Conservation (phyloP, 108 stramenopile genomes). For the Skeletonema costatum region DNA sequence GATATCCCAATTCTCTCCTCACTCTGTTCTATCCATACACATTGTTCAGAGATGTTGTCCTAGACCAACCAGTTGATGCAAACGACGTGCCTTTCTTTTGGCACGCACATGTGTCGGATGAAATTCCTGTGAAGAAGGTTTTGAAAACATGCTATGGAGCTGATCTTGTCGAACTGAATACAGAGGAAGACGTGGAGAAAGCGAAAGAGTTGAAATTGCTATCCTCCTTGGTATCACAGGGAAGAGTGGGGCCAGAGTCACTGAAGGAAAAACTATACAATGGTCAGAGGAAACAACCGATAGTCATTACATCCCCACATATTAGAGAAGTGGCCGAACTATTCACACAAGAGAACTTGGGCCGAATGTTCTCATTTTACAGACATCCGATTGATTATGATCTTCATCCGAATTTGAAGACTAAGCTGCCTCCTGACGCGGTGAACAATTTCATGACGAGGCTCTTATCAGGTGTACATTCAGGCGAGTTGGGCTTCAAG, state of each 20-base stretch:
- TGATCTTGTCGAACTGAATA: slow-evolving; percentile 47
- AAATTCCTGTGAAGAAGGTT: slow-evolving; percentile 30
- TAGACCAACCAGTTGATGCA: slow-evolving; percentile 48
- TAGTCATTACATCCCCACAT: slow-evolving; percentile 51
- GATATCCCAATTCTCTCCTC: slow-evolving; percentile 56
- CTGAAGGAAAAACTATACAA: slow-evolving; percentile 28
- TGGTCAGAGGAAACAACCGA: slow-evolving; percentile 32
- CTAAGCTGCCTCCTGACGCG: slow-evolving; percentile 27
- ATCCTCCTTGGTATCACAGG: slow-evolving; percentile 15
- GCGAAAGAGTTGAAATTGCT: slow-evolving; percentile 46
- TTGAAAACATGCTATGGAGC: slow-evolving; percentile 50
- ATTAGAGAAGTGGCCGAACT: slow-evolving; percentile 48
- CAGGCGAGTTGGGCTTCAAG: slow-evolving; percentile 47
- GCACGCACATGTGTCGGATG: slow-evolving; percentile 46
- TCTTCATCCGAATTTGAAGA: slow-evolving; percentile 34
- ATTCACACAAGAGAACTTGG: slow-evolving; percentile 52
- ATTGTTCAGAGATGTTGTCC: slow-evolving; percentile 51
- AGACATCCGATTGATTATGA: slow-evolving; percentile 63
- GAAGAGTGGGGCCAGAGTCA: slow-evolving; percentile 18
- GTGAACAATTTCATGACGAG: slow-evolving; percentile 48
- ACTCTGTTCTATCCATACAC: slow-evolving; percentile 60
- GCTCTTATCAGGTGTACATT: slow-evolving; percentile 31
- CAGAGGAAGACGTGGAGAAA: slow-evolving; percentile 31
- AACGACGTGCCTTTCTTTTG: slow-evolving; percentile 59
- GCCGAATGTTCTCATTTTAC: slow-evolving; percentile 48